Percentiles rank a stretch among this genome's conserved stretches.
Conservation (phyloP, 768 basidiomycete species). For the Naganishia vaughanmartiniae region DNA sequence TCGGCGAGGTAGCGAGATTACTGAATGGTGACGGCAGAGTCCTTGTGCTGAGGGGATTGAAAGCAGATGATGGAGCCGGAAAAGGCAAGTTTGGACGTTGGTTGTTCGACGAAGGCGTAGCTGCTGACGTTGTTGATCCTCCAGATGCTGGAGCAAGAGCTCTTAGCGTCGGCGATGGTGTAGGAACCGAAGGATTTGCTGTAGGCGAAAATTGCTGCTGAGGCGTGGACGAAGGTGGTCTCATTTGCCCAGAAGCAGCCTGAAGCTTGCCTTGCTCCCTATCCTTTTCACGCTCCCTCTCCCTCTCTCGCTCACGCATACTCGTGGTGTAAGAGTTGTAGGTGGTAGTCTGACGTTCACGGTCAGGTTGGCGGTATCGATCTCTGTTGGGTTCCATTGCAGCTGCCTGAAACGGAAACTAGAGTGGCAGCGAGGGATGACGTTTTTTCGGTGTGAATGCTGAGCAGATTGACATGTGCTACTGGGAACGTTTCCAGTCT, state of each 20-base stretch:
- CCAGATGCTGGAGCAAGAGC: neutral
- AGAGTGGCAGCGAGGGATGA: neutral
- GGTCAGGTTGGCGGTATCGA: neutral
- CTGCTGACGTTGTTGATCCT: neutral
- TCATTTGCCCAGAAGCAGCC: conserved; percentile 10
- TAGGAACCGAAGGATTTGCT: neutral
- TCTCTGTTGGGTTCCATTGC: conserved; percentile 6
- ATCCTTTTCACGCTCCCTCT: conserved; percentile 23
- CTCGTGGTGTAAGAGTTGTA: conserved; percentile 4
- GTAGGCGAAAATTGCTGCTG: conserved; percentile 2
- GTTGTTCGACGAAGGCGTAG: neutral
- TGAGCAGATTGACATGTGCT: neutral
- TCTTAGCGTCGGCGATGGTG: neutral
- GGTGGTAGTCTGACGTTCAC: neutral
- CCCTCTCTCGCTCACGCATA: conserved; percentile 22
- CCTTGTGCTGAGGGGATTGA: conserved; percentile 8
- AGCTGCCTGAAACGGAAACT: neutral
- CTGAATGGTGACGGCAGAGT: conserved; percentile 12
- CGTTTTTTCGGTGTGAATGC: neutral
- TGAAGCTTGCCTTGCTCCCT: neutral
- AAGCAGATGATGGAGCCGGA: conserved; percentile 12
- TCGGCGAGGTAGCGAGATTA: neutral
- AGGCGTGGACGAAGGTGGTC: conserved; percentile 4
- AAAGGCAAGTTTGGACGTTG: conserved; percentile 10
- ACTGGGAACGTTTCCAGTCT: too few species aligned